A percentile compares a stretch with the other conserved stretches of the same genome.
These are phyloP conservation scores for Dactylellina parvicollis DNA, from an alignment of 2,329 filamentous ascomycete genomes.

Conservation along the genomic window DNA sequence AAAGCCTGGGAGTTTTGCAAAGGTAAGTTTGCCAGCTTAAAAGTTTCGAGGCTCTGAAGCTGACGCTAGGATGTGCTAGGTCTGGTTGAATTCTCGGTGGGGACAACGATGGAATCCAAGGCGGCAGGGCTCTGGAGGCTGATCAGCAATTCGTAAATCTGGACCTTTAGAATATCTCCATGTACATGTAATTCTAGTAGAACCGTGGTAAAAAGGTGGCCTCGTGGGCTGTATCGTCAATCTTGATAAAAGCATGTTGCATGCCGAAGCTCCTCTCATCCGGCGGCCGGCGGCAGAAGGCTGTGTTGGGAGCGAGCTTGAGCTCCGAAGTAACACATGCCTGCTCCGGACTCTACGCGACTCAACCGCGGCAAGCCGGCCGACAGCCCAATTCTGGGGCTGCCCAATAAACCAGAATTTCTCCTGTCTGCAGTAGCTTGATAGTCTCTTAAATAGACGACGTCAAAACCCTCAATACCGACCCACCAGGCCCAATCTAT, in stretches of 20 bases:
- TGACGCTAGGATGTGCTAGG: constrained; percentile 2
- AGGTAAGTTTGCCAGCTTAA: constrained; percentile 43
- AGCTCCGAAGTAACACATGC: constrained; percentile 24
- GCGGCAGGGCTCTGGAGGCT: constrained; percentile 38
- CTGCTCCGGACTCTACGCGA: constrained; percentile 4
- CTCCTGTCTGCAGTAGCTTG: background rate
- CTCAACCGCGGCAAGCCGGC: constrained; percentile 50
- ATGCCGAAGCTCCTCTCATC: constrained; percentile 40
- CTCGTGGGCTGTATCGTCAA: background rate
- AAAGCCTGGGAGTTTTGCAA: constrained; percentile 73
- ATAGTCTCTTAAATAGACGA: background rate
- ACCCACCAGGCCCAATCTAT: background rate
- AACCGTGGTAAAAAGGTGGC: background rate
- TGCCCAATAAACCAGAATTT: constrained; percentile 4
- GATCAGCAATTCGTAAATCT: constrained; percentile 42
- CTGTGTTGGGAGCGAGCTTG: constrained; percentile 8
- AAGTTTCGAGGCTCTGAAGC: background rate
- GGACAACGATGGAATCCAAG: constrained; percentile 37
- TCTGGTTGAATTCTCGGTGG: constrained; percentile 43
- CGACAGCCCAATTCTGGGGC: constrained; percentile 1
- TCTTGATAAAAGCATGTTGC: background rate
- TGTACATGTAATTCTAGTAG: background rate
- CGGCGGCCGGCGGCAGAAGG: no score
- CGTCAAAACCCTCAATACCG: background rate
- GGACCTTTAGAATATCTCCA: background rate